These are phyloP conservation scores for Stephanodiscus triporus DNA, from an alignment of 108 stramenopile species.

Conservation along the genomic window DNA sequence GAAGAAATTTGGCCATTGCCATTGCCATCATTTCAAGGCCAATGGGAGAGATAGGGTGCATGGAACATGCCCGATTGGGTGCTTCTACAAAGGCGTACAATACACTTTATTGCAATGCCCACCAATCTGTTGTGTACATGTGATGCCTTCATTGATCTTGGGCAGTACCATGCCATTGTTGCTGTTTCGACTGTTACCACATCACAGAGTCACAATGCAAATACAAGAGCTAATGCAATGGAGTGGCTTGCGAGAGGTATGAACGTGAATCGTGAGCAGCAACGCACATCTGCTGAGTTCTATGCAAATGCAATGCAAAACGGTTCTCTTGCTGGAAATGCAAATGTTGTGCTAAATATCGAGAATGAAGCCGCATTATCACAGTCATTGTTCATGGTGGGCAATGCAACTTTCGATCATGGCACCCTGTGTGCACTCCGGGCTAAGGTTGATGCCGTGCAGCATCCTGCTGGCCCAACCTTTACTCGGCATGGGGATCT, in stretches of 20 bases:
- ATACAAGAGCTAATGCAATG: neutral
- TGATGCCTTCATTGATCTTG: neutral
- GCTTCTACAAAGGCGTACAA: neutral
- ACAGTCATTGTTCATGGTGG: neutral
- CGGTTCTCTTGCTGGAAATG: neutral
- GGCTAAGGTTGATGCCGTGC: neutral
- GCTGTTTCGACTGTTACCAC: neutral
- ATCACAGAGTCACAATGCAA: neutral
- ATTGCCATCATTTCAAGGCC: no score
- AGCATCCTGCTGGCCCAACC: neutral
- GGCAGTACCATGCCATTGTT: neutral
- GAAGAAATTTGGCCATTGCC: no score
- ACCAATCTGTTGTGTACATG: constrained; percentile 1
- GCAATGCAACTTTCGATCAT: neutral
- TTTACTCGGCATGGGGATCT: neutral
- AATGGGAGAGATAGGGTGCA: no score
- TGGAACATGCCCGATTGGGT: neutral
- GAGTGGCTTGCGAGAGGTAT: neutral
- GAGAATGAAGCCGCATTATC: neutral
- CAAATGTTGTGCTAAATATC: neutral
- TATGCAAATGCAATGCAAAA: neutral
- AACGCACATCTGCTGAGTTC: neutral
- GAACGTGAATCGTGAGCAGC: neutral
- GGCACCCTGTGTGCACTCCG: neutral
- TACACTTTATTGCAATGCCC: neutral